Evolutionary conservation across 139 green algal species (phyloP).

Genomic region (Chlorella sp.): DNA sequence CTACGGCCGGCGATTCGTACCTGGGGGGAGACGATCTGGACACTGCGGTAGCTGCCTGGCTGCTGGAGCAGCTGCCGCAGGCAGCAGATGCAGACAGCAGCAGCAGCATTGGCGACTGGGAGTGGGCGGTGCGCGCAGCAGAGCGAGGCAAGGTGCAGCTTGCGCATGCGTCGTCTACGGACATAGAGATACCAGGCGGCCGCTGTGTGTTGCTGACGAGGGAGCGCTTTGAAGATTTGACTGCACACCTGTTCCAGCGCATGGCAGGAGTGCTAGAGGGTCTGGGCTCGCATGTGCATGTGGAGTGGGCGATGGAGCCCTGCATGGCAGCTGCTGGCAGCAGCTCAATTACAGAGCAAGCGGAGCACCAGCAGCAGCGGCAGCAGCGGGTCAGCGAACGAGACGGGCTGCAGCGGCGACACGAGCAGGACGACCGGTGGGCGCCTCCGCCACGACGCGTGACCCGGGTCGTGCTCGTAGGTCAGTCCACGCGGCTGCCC

Average conservation of each 20-base stretch:
- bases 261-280: constrained; percentile 33
- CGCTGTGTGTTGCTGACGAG: constrained; percentile 4
- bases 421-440: constrained; percentile 28
- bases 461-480: constrained; percentile 73
- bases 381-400: neutral
- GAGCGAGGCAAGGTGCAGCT: constrained; percentile 27
- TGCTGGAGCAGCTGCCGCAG: constrained; percentile 18
- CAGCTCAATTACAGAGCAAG: neutral
- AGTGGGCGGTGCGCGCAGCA: constrained; percentile 23
- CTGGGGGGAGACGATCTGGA: constrained; percentile 86
- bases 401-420: neutral
- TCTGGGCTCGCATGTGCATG: constrained; percentile 27
- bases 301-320: constrained; percentile 36
- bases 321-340: constrained; percentile 8
- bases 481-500: constrained; percentile 68
- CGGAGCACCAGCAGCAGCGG: constrained; percentile 4
- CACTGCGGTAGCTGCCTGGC: constrained; percentile 40
- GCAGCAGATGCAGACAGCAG: constrained; percentile 1
- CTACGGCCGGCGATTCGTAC: constrained; percentile 64
- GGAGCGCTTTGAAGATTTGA: constrained; percentile 21
- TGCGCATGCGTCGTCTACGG: too few relatives aligned
- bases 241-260: constrained; percentile 20
- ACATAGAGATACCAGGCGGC: constrained; percentile 11
- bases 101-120: neutral
- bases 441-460: constrained; percentile 61